Base-by-base conservation (phyloP, 768 basidiomycete species). In the Auricularia heimuer region DNA sequence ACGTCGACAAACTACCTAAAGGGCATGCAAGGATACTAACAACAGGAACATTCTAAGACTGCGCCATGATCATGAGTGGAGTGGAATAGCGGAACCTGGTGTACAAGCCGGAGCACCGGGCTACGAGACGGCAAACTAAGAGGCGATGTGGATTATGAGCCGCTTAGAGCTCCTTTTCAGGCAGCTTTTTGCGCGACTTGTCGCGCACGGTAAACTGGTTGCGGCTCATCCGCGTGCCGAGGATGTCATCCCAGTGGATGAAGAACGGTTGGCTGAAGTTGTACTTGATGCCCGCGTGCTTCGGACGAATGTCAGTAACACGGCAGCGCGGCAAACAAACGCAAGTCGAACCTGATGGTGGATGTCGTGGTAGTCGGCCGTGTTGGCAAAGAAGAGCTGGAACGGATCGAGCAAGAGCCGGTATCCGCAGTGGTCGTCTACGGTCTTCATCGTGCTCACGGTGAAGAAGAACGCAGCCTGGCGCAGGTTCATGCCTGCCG, bases 201-300 rank as follows among this genome's bases (percentile, higher is more conserved):
- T 61, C 36, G 16, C 65, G 61, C n/a, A 36, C 63, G 6, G 69
- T 63, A 36, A 33, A 60, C 42, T 68, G 64, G 29, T 80, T 71
- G 33, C 90, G 81, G 3, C 89, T 90, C 87, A 92, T 85, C 47
- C 89, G 82, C 14, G 95, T 97, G 54, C 91, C 89, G 63, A 97
- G 80, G 33, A 97, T 72, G 8, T 76, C 76, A 72, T 98, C 95
- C 94, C 94, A 98, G 70, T 96, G 94, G 54, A 95, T 79, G 75
- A 95, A 99, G 80, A 94, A 98, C 0, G 95, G 95, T 71, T 98
- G 95, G 1, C 90, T 82, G 73, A 94, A 99, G 73, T 99, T 99
- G 54, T 86, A 89, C 76, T 98, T 98, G 78, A 97, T 92, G 3
- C 96, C 96, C 67, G 90, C 83, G 39, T 70, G 70, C 68, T 75